These are phyloP conservation scores for Blastobotrys chiropterorum DNA, from an alignment of 805 yeast species.

Conservation along the genomic window DNA sequence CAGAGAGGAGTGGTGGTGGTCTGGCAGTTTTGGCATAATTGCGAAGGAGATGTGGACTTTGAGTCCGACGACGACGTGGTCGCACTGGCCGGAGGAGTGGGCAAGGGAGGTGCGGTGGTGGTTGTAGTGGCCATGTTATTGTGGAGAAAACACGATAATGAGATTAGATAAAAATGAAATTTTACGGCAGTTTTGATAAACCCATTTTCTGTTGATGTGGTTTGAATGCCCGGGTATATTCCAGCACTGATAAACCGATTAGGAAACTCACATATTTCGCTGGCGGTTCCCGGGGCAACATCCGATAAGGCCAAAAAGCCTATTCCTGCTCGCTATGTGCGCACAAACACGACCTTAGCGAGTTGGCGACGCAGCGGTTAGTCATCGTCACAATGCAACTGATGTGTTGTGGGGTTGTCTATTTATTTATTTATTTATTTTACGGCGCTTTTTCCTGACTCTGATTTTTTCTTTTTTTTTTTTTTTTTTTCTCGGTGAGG, in stretches of 20 bases:
- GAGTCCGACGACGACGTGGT: neutral
- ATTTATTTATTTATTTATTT: too few species aligned
- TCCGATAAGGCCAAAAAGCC: too few species aligned
- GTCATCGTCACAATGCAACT: neutral
- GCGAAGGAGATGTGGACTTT: neutral
- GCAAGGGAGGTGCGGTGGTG: neutral
- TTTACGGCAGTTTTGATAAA: neutral
- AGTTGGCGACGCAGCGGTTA: neutral
- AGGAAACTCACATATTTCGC: too few species aligned
- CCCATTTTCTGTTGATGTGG: neutral
- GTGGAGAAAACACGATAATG: neutral
- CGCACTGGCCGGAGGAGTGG: neutral
- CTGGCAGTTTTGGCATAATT: constrained; percentile 77
- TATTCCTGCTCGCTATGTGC: too few species aligned
- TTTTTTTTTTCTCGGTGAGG: too few species aligned
- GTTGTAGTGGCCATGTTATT: constrained; percentile 1
- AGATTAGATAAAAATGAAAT: neutral
- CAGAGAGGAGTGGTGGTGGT: constrained; percentile 92
- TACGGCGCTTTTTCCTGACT: too few species aligned
- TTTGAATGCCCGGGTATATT: neutral
- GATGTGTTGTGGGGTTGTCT: neutral
- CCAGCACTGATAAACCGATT: too few species aligned
- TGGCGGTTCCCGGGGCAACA: too few species aligned
- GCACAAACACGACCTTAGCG: neutral
- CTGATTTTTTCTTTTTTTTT: too few species aligned